Evolutionary conservation across 768 basidiomycete species (phyloP), one percentile per base, ranked within the genome.

Genomic region (Favolaschia claudopus): DNA sequence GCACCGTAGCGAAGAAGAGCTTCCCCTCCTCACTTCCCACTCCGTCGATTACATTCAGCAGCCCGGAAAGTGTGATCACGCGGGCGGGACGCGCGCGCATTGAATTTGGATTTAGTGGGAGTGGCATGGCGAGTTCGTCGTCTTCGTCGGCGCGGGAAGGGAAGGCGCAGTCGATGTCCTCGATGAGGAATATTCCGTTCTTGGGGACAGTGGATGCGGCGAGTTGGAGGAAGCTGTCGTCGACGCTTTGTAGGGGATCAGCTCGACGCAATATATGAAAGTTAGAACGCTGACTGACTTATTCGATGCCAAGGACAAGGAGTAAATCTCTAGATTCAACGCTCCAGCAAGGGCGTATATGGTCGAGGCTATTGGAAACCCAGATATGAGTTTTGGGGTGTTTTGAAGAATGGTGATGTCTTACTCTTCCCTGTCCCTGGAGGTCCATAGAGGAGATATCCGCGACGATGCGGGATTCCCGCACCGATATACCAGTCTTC

Each of bases 241-340:
- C 70, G 22, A 78, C 64, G 20, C 65, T 66, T 45, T 38, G 7
- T 44, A 29, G 14, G 40, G 8, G 7, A 24, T 3, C n/a, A n/a
- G n/a, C 40, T 24, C n/a, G 14, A 22, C 19, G 1, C 25, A 46
- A 25, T 8, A 28, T n/a, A 10, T n/a, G 2, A 50, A 20, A 22
- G 22, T 37, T n/a, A 14, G 22, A 24, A 29, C 37, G 32, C 43
- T 33, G 31, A 71, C 79, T 32, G 67, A 85, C 83, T 74, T 74
- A 37, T 70, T 69, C 9, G 83, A 78, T 1, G 83, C 77, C 0
- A 87, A 72, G 0, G 84, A 84, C 14, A 88, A 66, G 1, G 82
- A 75, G 67, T 92, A 95, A 52, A 96, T 93, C 72, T 95, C 92
- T n/a, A 96, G 80, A 5, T 87, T 85, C 12, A 96, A 78, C 69